Evolutionary conservation across 768 basidiomycete species (phyloP).

Genomic region (Serendipita sp.): DNA sequence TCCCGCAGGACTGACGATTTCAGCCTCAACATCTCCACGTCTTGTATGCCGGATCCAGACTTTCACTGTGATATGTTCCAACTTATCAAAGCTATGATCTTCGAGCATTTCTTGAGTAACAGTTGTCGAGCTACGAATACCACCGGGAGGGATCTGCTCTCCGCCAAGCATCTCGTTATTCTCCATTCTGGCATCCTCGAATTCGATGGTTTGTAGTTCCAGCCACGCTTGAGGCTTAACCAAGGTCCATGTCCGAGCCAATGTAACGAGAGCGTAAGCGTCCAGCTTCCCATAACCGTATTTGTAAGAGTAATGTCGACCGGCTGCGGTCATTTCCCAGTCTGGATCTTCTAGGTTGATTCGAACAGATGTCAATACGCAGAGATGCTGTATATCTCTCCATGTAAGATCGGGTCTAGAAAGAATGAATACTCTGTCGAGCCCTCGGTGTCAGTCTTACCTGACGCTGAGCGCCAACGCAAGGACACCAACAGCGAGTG

Average conservation of each 20-base stretch:
- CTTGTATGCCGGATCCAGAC: slow-evolving; percentile 81
- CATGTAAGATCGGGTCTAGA: slow-evolving; percentile 31
- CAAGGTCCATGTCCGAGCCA: slow-evolving; percentile 24
- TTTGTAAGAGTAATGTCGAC: slow-evolving; percentile 31
- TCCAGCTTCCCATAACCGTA: slow-evolving; percentile 35
- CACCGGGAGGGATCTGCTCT: slow-evolving; percentile 34
- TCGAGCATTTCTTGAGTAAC: slow-evolving; percentile 21
- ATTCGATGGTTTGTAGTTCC: slow-evolving; percentile 20
- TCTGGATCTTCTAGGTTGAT: slow-evolving; percentile 33
- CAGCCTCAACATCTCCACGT: slow-evolving; percentile 87
- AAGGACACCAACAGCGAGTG: slow-evolving; percentile 29
- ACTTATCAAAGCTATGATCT: slow-evolving; percentile 61
- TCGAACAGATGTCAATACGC: slow-evolving; percentile 22
- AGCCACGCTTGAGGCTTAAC: slow-evolving; percentile 35
- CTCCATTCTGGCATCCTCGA: slow-evolving; percentile 12
- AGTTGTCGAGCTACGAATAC: slow-evolving; percentile 19
- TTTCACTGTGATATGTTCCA: slow-evolving; percentile 85
- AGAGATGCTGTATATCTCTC: slow-evolving; percentile 33
- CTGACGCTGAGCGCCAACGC: slow-evolving; percentile 30
- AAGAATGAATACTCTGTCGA: neutral
- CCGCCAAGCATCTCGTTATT: slow-evolving; percentile 37
- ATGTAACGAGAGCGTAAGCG: slow-evolving; percentile 26
- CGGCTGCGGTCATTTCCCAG: slow-evolving; percentile 29
- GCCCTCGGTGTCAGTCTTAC: slow-evolving; percentile 13
- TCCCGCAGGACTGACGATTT: slow-evolving; percentile 69